A percentile compares a stretch with the other conserved stretches of the same genome.
Evolutionary conservation across 2,329 filamentous ascomycete genomes (phyloP).

Genomic region (Pseudocercospora ulei): DNA sequence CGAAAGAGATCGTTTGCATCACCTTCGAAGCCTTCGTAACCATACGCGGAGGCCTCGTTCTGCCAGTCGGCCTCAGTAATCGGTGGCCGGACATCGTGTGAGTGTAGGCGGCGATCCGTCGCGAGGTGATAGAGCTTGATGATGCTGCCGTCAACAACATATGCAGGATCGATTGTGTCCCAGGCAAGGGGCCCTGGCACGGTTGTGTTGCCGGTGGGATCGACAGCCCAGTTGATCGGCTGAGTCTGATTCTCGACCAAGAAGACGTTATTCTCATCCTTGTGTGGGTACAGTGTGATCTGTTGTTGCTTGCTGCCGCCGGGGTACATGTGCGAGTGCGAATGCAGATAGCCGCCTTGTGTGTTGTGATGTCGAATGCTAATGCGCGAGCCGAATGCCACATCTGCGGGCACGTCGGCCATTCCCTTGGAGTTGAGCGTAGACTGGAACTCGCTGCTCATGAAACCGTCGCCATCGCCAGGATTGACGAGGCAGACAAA

Average conservation of each 20-base stretch:
- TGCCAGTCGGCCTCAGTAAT: slow-evolving; percentile 65
- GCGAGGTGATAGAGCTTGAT: slow-evolving; percentile 73
- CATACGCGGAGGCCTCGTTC: slow-evolving; percentile 65
- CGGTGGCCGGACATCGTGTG: slow-evolving; percentile 82
- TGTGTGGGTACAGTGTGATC: slow-evolving; percentile 95
- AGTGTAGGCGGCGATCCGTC: slow-evolving; percentile 85
- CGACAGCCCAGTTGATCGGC: slow-evolving; percentile 51
- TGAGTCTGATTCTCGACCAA: slow-evolving; percentile 93
- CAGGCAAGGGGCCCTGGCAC: slow-evolving; percentile 76
- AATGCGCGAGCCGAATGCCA: slow-evolving; percentile 78
- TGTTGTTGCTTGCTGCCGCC: slow-evolving; percentile 97
- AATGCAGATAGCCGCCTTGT: slow-evolving; percentile 94
- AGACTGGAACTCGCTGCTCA: slow-evolving; percentile 98
- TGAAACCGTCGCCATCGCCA: slow-evolving; percentile 95
- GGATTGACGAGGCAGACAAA: slow-evolving; percentile 89
- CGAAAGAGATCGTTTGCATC: slow-evolving; percentile 96
- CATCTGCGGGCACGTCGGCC: slow-evolving; percentile 87
- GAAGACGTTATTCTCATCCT: slow-evolving; percentile 97
- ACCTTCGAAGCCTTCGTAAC: slow-evolving; percentile 90
- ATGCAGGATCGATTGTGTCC: slow-evolving; percentile 61
- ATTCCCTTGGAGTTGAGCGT: slow-evolving; percentile 94
- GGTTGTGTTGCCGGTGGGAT: slow-evolving; percentile 49
- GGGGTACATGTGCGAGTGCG: slow-evolving; percentile 94
- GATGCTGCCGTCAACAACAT: slow-evolving; percentile 68
- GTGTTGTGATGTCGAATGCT: slow-evolving; percentile 89